phyloP scores from a whole-genome alignment of 257 asterid genomes.

The Solanum arcanum region DNA sequence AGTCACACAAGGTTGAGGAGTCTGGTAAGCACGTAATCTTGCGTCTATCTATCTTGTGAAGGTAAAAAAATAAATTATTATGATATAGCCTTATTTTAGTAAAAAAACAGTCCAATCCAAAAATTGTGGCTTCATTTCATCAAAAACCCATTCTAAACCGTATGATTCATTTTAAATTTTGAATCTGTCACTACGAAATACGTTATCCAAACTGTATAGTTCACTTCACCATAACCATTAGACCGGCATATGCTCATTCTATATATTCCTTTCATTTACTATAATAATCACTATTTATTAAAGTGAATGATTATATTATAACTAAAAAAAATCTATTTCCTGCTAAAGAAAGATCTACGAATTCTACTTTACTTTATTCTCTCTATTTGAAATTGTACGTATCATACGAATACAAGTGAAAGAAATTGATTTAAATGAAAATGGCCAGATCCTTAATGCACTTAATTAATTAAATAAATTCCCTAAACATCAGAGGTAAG shows the following conservation, averaged over 20 bases:
- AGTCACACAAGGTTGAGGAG: background rate
- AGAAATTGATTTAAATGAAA: background rate
- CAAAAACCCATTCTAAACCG: background rate
- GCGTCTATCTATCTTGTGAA: too few species aligned
- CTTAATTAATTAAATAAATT: background rate
- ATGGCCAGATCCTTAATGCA: constrained; percentile 4
- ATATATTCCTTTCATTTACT: background rate
- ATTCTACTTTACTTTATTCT: constrained; percentile 6
- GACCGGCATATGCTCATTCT: background rate
- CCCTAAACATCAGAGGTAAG: background rate
- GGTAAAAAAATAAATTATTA: too few species aligned
- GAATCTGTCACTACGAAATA: background rate
- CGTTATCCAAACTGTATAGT: background rate
- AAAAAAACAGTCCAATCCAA: background rate
- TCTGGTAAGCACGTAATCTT: background rate
- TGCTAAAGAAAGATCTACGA: background rate
- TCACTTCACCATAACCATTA: background rate
- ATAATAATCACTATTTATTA: background rate
- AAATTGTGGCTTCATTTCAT: background rate
- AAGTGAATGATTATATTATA: background rate
- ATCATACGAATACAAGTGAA: background rate
- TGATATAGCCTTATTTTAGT: background rate
- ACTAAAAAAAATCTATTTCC: background rate
- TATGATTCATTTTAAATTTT: background rate
- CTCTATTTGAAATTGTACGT: background rate